A percentile compares a stretch with the other conserved stretches of the same genome.
Evolutionary conservation across 371 early-diverging fungal species (phyloP).

Genomic region (Basidiobolus meristosporus): DNA sequence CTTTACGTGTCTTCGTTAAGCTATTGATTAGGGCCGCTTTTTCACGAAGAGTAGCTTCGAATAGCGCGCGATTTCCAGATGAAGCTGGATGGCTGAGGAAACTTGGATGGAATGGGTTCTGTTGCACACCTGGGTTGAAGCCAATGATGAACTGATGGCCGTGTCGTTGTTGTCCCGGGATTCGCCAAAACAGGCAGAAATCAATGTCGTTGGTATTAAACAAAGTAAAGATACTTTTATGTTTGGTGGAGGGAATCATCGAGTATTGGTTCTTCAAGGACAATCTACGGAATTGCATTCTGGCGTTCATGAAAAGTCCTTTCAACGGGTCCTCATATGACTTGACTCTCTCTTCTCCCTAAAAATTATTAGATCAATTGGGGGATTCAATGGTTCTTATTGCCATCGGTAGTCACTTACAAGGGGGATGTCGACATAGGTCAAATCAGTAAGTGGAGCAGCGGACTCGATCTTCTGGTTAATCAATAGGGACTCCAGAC

Average conservation of each 20-base stretch:
- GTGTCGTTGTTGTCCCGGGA: slow-evolving; percentile 24
- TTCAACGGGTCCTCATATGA: no score
- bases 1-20: no score
- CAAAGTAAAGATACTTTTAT: slow-evolving; percentile 41
- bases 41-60: no score
- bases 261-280: slow-evolving; percentile 39
- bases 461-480: slow-evolving; percentile 7
- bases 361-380: no score
- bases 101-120: slow-evolving; percentile 48
- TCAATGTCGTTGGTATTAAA: slow-evolving; percentile 74
- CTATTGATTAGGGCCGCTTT: no score
- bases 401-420: no score
- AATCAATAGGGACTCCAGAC: slow-evolving; percentile 17
- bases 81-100: no score
- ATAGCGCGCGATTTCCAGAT: no score
- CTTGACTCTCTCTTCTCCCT: no score
- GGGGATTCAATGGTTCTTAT: no score
- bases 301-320: slow-evolving; percentile 43
- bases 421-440: no score
- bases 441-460: no score
- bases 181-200: slow-evolving; percentile 68
- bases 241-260: slow-evolving; percentile 22
- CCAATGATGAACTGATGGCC: slow-evolving; percentile 83
- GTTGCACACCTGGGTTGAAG: slow-evolving; percentile 62
- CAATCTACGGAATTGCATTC: slow-evolving; percentile 47